phyloP scores from a whole-genome alignment of 306 rosid genomes.

The Lathyrus sativus region DNA sequence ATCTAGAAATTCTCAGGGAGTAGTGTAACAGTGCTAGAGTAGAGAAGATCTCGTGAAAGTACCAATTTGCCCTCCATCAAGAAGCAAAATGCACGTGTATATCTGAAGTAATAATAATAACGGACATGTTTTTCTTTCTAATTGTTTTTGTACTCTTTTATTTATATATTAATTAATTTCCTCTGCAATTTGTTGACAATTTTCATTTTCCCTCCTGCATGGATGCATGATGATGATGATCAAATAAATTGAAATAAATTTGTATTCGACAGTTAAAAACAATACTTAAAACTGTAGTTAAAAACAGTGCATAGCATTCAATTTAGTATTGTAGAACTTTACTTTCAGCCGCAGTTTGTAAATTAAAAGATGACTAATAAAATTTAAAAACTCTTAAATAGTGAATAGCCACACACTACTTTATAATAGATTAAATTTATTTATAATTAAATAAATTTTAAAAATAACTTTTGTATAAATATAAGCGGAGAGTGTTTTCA shows the following conservation, averaged over 20 bases:
- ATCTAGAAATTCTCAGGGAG: conserved; percentile 49
- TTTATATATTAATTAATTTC: neutral
- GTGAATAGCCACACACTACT: too few relatives aligned
- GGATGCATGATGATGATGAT: neutral
- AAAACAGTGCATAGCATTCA: too few relatives aligned
- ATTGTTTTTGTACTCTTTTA: neutral
- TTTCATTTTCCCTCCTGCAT: conserved; percentile 5
- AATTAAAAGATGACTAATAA: too few relatives aligned
- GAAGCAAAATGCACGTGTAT: neutral
- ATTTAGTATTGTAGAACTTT: too few relatives aligned
- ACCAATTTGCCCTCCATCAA: conserved; percentile 33
- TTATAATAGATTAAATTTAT: too few relatives aligned
- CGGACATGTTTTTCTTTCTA: neutral
- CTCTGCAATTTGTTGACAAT: conserved; percentile 33
- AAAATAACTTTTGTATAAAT: too few relatives aligned
- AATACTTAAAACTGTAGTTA: neutral
- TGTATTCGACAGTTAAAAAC: neutral
- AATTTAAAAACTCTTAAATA: too few relatives aligned
- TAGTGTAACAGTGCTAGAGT: neutral
- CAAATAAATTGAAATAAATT: neutral
- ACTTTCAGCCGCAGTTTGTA: too few relatives aligned
- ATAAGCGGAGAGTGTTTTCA: too few relatives aligned
- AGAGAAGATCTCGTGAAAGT: conserved; percentile 7
- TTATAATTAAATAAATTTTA: too few relatives aligned
- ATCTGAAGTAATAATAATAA: neutral